These are phyloP conservation scores for Botrytis aclada DNA, from an alignment of 2,329 filamentous ascomycete species.

Conservation along the genomic window DNA sequence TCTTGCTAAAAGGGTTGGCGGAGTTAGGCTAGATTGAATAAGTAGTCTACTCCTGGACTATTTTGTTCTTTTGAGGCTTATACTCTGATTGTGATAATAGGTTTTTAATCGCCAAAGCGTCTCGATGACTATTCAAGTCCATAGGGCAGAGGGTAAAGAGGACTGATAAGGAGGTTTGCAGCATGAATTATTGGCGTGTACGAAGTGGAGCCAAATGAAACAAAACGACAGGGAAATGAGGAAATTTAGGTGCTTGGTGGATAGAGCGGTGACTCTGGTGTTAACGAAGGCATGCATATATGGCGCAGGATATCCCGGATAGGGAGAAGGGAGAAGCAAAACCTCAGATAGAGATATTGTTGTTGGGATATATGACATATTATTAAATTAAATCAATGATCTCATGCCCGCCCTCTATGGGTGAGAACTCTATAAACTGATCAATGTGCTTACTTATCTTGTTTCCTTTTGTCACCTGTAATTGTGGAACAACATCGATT, in stretches of 20 bases:
- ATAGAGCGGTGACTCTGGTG: slow-evolving; percentile 2
- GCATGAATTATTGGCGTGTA: neutral
- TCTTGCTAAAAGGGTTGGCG: slow-evolving; percentile 65
- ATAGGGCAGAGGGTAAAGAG: neutral
- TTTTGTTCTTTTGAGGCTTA: slow-evolving; percentile 10
- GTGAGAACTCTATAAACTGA: neutral
- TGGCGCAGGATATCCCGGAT: neutral
- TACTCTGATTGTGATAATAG: slow-evolving; percentile 8
- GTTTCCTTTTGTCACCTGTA: neutral
- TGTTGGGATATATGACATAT: neutral
- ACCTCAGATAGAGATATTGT: neutral
- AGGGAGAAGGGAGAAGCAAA: neutral
- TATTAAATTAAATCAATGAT: neutral
- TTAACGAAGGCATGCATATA: neutral
- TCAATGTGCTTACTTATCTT: too few species aligned
- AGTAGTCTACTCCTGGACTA: neutral
- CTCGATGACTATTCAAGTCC: neutral
- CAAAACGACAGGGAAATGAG: neutral
- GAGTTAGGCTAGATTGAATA: slow-evolving; percentile 50
- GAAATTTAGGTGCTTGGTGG: neutral
- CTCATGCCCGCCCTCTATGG: neutral
- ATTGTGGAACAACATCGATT: neutral
- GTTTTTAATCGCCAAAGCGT: neutral
- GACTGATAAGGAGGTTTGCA: too few species aligned
- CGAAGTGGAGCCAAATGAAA: neutral